phyloP scores from a whole-genome alignment of 805 yeast species.

The Zygosaccharomyces kombuchaensis region DNA sequence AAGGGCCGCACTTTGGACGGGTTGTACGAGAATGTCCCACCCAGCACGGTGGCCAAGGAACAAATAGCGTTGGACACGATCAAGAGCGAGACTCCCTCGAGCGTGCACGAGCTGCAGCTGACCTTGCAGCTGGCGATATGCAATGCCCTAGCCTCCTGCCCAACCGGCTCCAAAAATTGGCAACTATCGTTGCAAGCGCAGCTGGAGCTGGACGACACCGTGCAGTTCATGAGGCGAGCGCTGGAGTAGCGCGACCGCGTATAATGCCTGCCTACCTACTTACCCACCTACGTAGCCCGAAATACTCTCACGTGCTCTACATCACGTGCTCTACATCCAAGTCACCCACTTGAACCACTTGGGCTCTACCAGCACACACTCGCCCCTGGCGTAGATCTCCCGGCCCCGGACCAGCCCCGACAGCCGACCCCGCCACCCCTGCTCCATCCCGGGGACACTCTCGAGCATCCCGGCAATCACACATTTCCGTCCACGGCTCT shows the following conservation, averaged over 20 bases:
- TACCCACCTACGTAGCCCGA: too few species aligned
- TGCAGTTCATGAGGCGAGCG: constrained; percentile 35
- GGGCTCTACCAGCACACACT: constrained; percentile 78
- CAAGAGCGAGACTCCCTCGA: constrained; percentile 26
- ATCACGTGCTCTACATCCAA: not conserved
- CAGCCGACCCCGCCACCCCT: constrained; percentile 2
- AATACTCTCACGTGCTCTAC: not conserved
- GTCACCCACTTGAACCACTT: constrained; percentile 66
- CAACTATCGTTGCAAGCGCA: constrained; percentile 28
- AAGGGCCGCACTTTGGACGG: constrained; percentile 19
- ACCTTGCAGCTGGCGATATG: constrained; percentile 30
- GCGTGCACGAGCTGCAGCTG: constrained; percentile 32
- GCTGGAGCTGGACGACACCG: constrained; percentile 32
- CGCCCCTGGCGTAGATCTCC: constrained; percentile 52
- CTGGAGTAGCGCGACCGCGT: constrained; percentile 17
- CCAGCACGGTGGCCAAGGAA: constrained; percentile 4
- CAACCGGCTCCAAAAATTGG: constrained; percentile 25
- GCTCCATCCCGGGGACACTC: constrained; percentile 18
- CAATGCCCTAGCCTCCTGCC: constrained; percentile 28
- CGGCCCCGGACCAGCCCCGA: constrained; percentile 21
- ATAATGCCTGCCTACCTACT: too few species aligned
- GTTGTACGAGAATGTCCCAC: constrained; percentile 13
- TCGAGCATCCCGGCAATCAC: constrained; percentile 68
- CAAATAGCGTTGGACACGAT: constrained; percentile 20
- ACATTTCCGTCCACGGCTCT: constrained; percentile 75